Conservation (phyloP, 2,329 filamentous ascomycete genomes). For the Fusarium domesticum region DNA sequence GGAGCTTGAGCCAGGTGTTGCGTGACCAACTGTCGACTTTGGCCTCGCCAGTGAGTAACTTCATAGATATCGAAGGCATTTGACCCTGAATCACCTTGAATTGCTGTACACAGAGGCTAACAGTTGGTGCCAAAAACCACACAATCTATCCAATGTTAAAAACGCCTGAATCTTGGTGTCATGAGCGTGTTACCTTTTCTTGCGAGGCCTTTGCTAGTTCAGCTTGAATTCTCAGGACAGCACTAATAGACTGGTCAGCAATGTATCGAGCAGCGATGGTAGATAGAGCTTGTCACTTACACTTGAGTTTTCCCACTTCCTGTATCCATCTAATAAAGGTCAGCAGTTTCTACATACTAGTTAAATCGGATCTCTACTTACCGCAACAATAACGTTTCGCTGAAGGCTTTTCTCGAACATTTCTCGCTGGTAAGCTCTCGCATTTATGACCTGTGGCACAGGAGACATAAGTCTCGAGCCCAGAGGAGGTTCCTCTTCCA, state of each 20-base stretch:
- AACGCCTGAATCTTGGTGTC: background rate
- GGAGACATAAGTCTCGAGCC: constrained; percentile 1
- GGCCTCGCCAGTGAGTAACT: constrained; percentile 64
- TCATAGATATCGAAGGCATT: constrained; percentile 57
- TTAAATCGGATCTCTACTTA: constrained; percentile 36
- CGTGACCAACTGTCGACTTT: constrained; percentile 72
- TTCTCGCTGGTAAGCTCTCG: constrained; percentile 68
- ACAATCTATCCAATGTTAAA: constrained; percentile 47
- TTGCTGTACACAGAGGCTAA: constrained; percentile 66
- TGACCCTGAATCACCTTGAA: constrained; percentile 56
- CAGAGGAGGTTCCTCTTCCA: background rate
- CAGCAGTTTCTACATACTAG: background rate
- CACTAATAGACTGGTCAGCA: constrained; percentile 43
- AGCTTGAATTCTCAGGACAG: constrained; percentile 62
- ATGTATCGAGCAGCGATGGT: too few species aligned
- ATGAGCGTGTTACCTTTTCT: constrained; percentile 57
- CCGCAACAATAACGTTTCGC: constrained; percentile 69
- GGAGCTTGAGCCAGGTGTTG: constrained; percentile 62
- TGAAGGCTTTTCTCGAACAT: constrained; percentile 70
- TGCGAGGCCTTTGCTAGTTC: constrained; percentile 56
- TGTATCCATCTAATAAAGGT: constrained; percentile 66
- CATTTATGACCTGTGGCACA: constrained; percentile 35
- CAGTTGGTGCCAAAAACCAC: constrained; percentile 73
- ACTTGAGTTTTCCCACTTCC: constrained; percentile 77
- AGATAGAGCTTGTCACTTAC: constrained; percentile 44